Evolutionary conservation across 192 early-diverging fungal genomes (phyloP), one percentile per base, ranked within the genome.

Genomic region (Thoreauomyces humboldtii): DNA sequence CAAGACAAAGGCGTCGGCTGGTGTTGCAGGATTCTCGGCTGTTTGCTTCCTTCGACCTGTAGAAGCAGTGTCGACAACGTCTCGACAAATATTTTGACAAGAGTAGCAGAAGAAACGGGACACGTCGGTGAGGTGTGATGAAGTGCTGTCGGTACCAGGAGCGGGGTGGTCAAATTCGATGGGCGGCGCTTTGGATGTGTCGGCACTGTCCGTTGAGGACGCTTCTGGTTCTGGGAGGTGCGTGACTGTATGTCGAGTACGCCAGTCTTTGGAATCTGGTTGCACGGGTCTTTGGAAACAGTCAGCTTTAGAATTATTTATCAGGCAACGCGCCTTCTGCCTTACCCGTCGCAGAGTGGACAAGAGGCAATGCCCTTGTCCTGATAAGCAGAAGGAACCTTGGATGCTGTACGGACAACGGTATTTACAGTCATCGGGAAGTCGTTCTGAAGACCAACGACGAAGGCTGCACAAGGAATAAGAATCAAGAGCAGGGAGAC

Each of bases 391-490:
- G 85, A 77, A 53, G 81, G 81, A 28, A 94, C 70, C 65, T 93
- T 94, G 29, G 80, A 77, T 31, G 86, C 88, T 0, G 94, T 96
- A 35, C 91, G 78, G 29, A 85, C 81, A 9, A 96, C 86, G 0
- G 92, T 96, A 28, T 84, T 84, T 3, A 89, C 89, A 1, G 92
- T 94, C 7, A 92, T 91, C 1, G 89, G 85, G 67, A 92, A 96
- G 50, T 88, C 89, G 7, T 76, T 76, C 47, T 93, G 89, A 15
- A 96, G 77, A 1, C 83, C 86, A 0, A 84, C 77, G 41, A 96
- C 86, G 64, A 96, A 94, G 1, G 90, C 84, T 79, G 46, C 25
- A n/a, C 31, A 21, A 14, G 72, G n/a, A 36, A 60, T 15, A 15
- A 27, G 0, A 22, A 45, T 51, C 7, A 64, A 2, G 44, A 34